These are phyloP conservation scores for Solanum lignicaule DNA, from an alignment of 257 asterid species.

Conservation along the genomic window DNA sequence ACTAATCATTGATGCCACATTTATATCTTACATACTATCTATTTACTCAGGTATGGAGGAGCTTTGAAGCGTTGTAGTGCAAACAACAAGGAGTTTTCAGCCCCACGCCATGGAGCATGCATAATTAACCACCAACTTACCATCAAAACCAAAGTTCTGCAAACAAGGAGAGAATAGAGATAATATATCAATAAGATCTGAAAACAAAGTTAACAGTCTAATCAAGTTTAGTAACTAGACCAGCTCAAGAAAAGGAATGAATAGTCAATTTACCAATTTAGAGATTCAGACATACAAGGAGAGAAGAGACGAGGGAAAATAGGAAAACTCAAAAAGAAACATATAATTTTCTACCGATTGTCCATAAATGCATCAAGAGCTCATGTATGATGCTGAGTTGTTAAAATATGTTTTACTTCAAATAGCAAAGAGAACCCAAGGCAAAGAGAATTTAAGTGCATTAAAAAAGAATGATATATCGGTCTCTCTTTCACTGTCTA, in stretches of 20 bases:
- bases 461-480: background rate
- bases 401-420: background rate
- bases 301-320: background rate
- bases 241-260: background rate
- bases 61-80: background rate
- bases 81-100: slow-evolving; percentile 13
- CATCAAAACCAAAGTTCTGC: slow-evolving; percentile 93
- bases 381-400: background rate
- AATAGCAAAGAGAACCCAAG: background rate
- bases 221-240: background rate
- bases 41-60: background rate
- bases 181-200: background rate
- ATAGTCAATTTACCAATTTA: background rate
- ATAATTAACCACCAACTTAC: slow-evolving; percentile 85
- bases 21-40: background rate
- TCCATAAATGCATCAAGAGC: background rate
- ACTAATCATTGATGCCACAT: background rate
- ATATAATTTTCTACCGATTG: background rate
- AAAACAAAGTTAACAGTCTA: background rate
- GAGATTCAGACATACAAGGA: background rate
- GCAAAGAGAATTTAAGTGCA: background rate
- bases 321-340: background rate
- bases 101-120: slow-evolving; percentile 99
- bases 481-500: background rate
- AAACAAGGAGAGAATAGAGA: background rate